These are phyloP conservation scores for Piromyces sp. DNA, from an alignment of 192 early-diverging fungal genomes.

Conservation along the genomic window DNA sequence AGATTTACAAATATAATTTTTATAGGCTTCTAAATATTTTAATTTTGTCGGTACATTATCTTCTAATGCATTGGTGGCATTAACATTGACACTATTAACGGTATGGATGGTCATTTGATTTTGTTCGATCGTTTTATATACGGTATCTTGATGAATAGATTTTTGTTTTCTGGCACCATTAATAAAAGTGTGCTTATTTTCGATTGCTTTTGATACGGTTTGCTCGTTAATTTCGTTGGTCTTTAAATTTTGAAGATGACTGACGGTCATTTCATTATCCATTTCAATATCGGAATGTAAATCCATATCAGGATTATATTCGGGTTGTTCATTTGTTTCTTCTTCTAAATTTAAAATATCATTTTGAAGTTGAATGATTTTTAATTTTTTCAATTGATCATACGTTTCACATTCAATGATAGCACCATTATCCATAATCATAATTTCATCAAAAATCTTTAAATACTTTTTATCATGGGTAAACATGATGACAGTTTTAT, in stretches of 20 bases:
- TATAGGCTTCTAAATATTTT: slow-evolving; percentile 10
- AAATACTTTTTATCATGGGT: slow-evolving; percentile 24
- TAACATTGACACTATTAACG: not conserved
- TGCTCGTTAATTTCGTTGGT: slow-evolving; percentile 41
- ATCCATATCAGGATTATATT: slow-evolving; percentile 14
- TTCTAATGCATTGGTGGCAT: not conserved
- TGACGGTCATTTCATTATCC: not conserved
- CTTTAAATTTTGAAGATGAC: slow-evolving; percentile 13
- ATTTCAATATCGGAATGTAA: not conserved
- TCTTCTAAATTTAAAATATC: slow-evolving; percentile 23
- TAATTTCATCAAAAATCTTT: slow-evolving; percentile 31
- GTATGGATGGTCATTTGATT: slow-evolving; percentile 59
- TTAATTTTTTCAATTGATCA: slow-evolving; percentile 33
- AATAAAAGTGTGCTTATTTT: slow-evolving; percentile 42
- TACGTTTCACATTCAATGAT: slow-evolving; percentile 35
- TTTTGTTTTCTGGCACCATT: slow-evolving; percentile 22
- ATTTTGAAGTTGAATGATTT: slow-evolving; percentile 47
- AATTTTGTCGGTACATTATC: not conserved
- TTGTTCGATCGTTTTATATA: slow-evolving; percentile 36
- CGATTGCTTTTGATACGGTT: slow-evolving; percentile 55
- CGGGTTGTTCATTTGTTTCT: slow-evolving; percentile 2
- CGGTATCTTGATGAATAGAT: slow-evolving; percentile 31
- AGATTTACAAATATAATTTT: slow-evolving; percentile 12
- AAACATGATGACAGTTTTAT: slow-evolving; percentile 45
- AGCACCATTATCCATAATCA: slow-evolving; percentile 34